phyloP scores from a whole-genome alignment of 768 basidiomycete genomes.

The Gloeostereum incarnatum region DNA sequence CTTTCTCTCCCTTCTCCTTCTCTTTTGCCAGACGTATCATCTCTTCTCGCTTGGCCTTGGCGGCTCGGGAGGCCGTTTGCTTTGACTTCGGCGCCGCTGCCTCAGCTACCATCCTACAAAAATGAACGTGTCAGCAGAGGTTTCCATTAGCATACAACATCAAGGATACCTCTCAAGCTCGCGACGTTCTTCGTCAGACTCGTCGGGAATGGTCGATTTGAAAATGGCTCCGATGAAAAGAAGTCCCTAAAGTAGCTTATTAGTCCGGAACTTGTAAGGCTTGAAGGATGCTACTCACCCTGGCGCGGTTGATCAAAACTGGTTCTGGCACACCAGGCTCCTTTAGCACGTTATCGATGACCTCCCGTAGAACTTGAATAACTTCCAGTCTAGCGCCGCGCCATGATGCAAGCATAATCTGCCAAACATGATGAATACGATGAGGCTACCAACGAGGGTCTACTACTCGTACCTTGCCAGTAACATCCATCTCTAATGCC shows the following conservation, averaged over 20 bases:
- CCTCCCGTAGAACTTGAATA: constrained; percentile 76
- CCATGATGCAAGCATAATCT: constrained; percentile 97
- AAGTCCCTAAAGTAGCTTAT: constrained; percentile 47
- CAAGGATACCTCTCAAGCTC: constrained; percentile 75
- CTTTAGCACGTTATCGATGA: constrained; percentile 79
- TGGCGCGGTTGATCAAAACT: constrained; percentile 74
- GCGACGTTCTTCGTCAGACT: constrained; percentile 86
- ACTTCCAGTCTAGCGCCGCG: constrained; percentile 95
- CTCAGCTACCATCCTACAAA: constrained; percentile 75
- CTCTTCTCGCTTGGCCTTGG: constrained; percentile 30
- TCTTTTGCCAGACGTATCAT: constrained; percentile 23
- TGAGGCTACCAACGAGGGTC: constrained; percentile 1
- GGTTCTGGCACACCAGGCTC: constrained; percentile 66
- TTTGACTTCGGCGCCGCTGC: constrained; percentile 69
- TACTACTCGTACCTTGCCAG: constrained; percentile 75
- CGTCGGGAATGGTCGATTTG: constrained; percentile 78
- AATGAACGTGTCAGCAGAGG: background rate
- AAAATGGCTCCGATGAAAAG: constrained; percentile 85
- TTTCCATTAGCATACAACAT: constrained; percentile 4
- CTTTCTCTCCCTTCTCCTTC: no score
- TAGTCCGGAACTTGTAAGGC: background rate
- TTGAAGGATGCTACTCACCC: constrained; percentile 35
- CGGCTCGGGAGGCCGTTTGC: constrained; percentile 25
- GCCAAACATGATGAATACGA: background rate
- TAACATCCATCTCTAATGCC: constrained; percentile 86